phyloP scores from a whole-genome alignment of 225 moss, liverwort and hornwort species.

The Pleurozium schreberi region DNA sequence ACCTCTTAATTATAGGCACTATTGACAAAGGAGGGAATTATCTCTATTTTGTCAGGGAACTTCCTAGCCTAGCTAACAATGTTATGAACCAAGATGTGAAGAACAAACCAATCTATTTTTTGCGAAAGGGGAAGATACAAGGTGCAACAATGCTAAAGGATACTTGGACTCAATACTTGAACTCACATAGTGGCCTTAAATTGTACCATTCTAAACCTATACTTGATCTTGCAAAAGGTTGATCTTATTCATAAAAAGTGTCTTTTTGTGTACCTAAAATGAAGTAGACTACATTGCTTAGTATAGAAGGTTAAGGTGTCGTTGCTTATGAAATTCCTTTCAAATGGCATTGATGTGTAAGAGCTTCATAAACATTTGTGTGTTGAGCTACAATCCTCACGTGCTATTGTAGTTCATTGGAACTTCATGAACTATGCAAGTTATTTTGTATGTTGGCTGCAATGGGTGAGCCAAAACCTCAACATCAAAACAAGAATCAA shows the following conservation, averaged over 20 bases:
- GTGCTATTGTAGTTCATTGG: not conserved
- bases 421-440: not conserved
- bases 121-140: not conserved
- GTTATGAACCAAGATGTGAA: not conserved
- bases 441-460: not conserved
- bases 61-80: too few species aligned
- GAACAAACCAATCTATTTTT: not conserved
- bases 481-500: too few species aligned
- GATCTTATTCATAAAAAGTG: not conserved
- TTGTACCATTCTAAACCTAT: not conserved
- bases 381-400: too few species aligned
- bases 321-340: not conserved
- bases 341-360: too few species aligned
- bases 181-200: not conserved
- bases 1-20: too few species aligned
- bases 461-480: too few species aligned
- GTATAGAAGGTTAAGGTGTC: too few species aligned
- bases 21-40: too few species aligned
- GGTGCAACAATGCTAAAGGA: not conserved
- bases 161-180: not conserved
- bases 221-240: not conserved
- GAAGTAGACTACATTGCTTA: accelerated
- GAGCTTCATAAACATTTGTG: not conserved
- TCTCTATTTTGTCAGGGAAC: too few species aligned
- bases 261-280: not conserved